Percentiles rank a stretch among this genome's conserved stretches.
Evolutionary conservation across 2,329 filamentous ascomycete species (phyloP).

Genomic region (Hypoxylon sp.): DNA sequence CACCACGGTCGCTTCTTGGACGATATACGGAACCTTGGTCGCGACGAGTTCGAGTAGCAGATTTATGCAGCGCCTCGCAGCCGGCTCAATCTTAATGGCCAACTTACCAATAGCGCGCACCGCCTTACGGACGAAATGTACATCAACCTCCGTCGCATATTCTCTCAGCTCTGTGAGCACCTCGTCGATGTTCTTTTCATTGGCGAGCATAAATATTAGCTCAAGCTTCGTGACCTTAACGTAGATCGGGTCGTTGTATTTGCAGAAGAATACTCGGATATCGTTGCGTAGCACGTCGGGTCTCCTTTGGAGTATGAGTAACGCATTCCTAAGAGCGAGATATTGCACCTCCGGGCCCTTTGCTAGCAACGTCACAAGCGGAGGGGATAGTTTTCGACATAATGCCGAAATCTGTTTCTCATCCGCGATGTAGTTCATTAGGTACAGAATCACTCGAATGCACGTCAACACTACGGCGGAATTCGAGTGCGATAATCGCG

Average conservation of each 20-base stretch:
- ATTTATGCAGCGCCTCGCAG: constrained; percentile 91
- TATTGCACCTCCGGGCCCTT: constrained; percentile 99
- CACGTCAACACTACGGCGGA: constrained; percentile 96
- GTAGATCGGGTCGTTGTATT: constrained; percentile 99
- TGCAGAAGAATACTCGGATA: constrained; percentile 99
- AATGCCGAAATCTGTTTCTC: constrained; percentile 88
- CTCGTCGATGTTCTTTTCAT: constrained; percentile 93
- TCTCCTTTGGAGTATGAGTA: constrained; percentile 91
- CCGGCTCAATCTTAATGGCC: constrained; percentile 98
- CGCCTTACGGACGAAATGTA: constrained; percentile 98
- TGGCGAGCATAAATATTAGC: constrained; percentile 98
- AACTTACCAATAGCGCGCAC: constrained; percentile 98
- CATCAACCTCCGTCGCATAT: constrained; percentile 98
- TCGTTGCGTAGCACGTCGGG: constrained; percentile 96
- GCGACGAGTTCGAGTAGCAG: constrained; percentile 92
- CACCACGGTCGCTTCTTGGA: constrained; percentile 98
- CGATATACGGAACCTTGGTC: constrained; percentile 99
- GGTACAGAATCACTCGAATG: constrained; percentile 94
- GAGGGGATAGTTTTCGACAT: constrained; percentile 93
- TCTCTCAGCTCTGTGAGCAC: constrained; percentile 94
- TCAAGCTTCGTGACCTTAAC: constrained; percentile 99
- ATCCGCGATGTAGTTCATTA: constrained; percentile 98
- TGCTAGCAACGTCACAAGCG: constrained; percentile 92
- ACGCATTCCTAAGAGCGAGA: constrained; percentile 90
- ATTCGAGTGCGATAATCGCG: constrained; percentile 96